Conservation (phyloP, 1,284 basidiomycete genomes). For the Microbotryum silenes-acaulis region DNA sequence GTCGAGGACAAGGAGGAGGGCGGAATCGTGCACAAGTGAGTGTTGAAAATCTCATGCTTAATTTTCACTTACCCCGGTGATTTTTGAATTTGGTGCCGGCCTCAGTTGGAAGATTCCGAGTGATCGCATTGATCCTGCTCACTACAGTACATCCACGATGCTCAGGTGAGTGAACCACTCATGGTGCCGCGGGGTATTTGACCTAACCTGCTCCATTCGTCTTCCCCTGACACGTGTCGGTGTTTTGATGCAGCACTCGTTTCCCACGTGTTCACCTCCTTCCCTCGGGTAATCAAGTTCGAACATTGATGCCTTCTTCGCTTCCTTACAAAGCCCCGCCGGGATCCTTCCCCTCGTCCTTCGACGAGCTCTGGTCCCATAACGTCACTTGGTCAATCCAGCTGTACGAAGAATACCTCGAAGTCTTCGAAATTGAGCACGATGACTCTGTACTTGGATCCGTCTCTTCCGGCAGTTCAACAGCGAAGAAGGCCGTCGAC, state of each 20-base stretch:
- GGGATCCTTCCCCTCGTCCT: not conserved
- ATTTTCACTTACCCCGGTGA: not conserved
- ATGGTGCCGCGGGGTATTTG: too few relatives aligned
- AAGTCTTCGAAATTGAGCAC: not conserved
- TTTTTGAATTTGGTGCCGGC: too few relatives aligned
- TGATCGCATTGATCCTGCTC: conserved; percentile 9
- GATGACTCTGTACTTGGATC: too few relatives aligned
- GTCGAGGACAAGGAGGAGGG: conserved; percentile 30
- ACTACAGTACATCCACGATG: conserved; percentile 23
- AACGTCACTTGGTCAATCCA: conserved; percentile 15
- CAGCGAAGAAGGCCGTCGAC: too few relatives aligned
- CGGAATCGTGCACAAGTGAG: conserved; percentile 28
- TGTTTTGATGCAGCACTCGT: conserved; percentile 6
- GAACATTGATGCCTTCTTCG: conserved; percentile 14
- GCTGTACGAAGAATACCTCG: conserved; percentile 11
- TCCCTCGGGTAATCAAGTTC: conserved; percentile 14
- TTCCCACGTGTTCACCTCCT: conserved; percentile 24
- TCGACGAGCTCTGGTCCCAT: conserved; percentile 1
- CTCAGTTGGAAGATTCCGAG: conserved; percentile 23
- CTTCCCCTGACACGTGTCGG: not conserved
- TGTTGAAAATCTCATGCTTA: not conserved
- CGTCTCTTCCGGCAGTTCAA: too few relatives aligned
- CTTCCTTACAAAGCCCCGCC: not conserved
- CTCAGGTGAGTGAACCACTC: conserved; percentile 14
- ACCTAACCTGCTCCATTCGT: too few relatives aligned